phyloP scores from a whole-genome alignment of 2,329 filamentous ascomycete species.

The Aspergillus cejpii region DNA sequence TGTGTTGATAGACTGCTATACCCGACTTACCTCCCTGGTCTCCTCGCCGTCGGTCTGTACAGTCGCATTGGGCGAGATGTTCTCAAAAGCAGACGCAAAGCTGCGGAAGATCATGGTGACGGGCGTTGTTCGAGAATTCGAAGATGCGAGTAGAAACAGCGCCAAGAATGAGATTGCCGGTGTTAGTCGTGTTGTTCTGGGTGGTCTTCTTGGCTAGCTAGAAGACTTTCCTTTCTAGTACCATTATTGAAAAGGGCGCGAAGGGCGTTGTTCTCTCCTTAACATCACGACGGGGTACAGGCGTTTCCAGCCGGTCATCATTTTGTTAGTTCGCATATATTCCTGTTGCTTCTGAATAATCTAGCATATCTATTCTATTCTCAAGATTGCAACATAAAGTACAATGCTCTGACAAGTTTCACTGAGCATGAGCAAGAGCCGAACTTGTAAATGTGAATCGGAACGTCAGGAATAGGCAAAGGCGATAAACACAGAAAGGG shows the following conservation, averaged over 20 bases:
- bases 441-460: background rate
- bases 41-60: constrained; percentile 67
- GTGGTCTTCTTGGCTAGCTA: constrained; percentile 62
- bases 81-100: constrained; percentile 78
- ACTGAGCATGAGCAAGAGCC: background rate
- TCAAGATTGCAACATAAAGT: background rate
- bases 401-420: background rate
- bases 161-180: constrained; percentile 76
- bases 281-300: too few species aligned
- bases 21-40: constrained; percentile 66
- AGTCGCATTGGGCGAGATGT: constrained; percentile 68
- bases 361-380: background rate
- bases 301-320: too few species aligned
- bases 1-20: constrained; percentile 87
- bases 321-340: too few species aligned
- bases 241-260: too few species aligned
- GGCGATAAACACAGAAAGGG: background rate
- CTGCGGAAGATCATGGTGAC: constrained; percentile 85
- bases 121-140: constrained; percentile 84
- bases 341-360: background rate
- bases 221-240: too few species aligned
- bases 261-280: background rate
- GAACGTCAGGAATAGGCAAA: background rate
- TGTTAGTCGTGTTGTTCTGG: constrained; percentile 80
- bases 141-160: constrained; percentile 70